Base-by-base conservation (phyloP, 1,284 basidiomycete genomes). In the Tylopilus sp. region DNA sequence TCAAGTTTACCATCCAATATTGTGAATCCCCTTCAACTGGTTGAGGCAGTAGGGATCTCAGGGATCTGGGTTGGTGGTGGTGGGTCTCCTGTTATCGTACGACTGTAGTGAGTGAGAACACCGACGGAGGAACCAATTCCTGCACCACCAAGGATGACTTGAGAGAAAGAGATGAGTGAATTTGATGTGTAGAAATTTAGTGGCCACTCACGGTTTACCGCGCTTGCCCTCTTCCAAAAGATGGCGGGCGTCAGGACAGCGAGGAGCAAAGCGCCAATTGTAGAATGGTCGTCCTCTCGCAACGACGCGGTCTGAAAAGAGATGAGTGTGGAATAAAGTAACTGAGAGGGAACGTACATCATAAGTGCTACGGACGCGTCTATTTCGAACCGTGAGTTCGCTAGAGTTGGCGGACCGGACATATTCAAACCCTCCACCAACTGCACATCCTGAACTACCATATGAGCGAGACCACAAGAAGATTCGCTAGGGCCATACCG, bases 101-200 rank as follows among this genome's bases (percentile, higher is more conserved):
- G 83, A 36, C 77, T 79, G 63, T 87, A 82, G 75, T 92, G 90
- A 15, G 84, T 79, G 36, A 90, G 66, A 47, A 89, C 75, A 22
- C 91, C 91, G 15, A 86, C 75, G 12, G 83, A 84, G 64, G 87
- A 86, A n/a, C 91, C 91, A 7, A 92, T 70, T 15, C 89, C 88
- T 53, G 89, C 88, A 19, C 91, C 91, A 51, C 91, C 91, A 9
- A 92, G 78, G 29, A 91, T 83, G 64, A 92, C 91, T 92, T 24
- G 64, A 0, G 62, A 44, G 52, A 57, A 36, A 15, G 51, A 16
- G 26, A 29, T 71, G 32, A 70, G 44, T 2, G 12, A 8, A 4
- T 29, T 39, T 29, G 26, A 18, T 13, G 41, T 29, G 1, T 44
- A 22, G 32, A 18, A 10, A n/a, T 52, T 12, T 16, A 24, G 57